Base-by-base conservation (phyloP, 2,329 filamentous ascomycete species). In the Fusarium torreyae region DNA sequence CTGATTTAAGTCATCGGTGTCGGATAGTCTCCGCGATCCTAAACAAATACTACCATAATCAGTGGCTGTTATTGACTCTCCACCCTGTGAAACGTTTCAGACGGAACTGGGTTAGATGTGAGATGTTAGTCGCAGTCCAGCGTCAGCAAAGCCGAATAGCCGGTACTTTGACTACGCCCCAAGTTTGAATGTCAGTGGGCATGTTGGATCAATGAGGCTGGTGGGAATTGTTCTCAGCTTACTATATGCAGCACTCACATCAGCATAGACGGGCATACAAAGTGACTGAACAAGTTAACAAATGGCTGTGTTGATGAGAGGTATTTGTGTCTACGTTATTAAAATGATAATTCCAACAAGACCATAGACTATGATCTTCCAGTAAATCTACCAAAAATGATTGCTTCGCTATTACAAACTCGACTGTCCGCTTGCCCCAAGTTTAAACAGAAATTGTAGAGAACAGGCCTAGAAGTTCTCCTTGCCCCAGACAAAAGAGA, bases 401-500 rank as follows among this genome's bases (percentile, higher is more conserved):
- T 24, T 56, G 55, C 45, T 55, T 45, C 42, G 40, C 55, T 54
- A 69, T 54, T 69, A 69, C 56, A 69, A 54, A 67, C 52, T 56
- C 42, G 51, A 54, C 51, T 46, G 51, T 54, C 39, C 26, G 20
- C 54, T 24, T 49, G 39, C 51, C 42, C 18, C 44, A 49, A 44
- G 31, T 48, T 42, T 20, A 62, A 54, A 51, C 31, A 44, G 48
- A 50, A 8, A 44, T 54, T 5, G 8, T 45, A 48, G 36, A 43
- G 60, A 15, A 28, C 38, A 31, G 42, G 48, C 26, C 42, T 68
- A 70, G 42, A 70, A 91, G 77, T 91, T 91, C 80, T 91, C 89
- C 77, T 91, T 91, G 75, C 88, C 88, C 88, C 88, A 91, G 48
- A 90, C 87, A 72, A 88, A 91, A 48, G 85, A 87, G 78, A 90